Evolutionary conservation across 257 asterid species (phyloP), one percentile per base, ranked within the genome.

Genomic region (Datura wrightii): DNA sequence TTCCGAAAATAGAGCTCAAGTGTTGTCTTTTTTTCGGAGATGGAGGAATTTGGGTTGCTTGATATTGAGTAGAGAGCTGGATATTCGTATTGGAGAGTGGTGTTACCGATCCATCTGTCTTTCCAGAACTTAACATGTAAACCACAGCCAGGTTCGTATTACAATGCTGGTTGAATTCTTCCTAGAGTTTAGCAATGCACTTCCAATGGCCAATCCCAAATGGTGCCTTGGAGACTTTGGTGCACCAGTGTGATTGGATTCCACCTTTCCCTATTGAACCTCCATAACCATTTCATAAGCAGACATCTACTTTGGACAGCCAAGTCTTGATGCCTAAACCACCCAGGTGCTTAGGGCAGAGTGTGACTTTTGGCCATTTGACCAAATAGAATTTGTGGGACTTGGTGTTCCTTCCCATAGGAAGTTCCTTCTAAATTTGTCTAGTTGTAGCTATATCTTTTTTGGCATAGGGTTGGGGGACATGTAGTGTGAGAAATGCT

Each of bases 241-340:
- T 65, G 74, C 48, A 14, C 74, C 74, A 36, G 46, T 65, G 74
- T 36, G 19, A 36, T 5, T 65, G 74, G 44, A 65, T 36, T 65
- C 74, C 74, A 65, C 34, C 19, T 65, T 3, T 36, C 19, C 74
- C 74, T 65, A 36, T 66, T 66, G n/a, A 65, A 66, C 74, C 74
- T 66, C 48, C 48, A 66, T 66, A 66, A 66, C 48, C 74, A 66
- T 13, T 65, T 66, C 74, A 36, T 36, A 66, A 66, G 16, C 74
- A 66, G 48, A 66, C 48, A 66, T 66, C 44, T 66, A 14, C 36
- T 66, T 66, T 36, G 48, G 19, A 66, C 46, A 13, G 44, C 19
- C 74, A 66, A 66, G 48, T 6, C 74, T 66, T 36, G 74, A 66
- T 66, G 44, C 74, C 74, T 66, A 36, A 66, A 66, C 48, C 74